A percentile compares a stretch with the other conserved stretches of the same genome.
These are phyloP conservation scores for Senna siamea DNA, from an alignment of 306 rosid species.

Conservation along the genomic window DNA sequence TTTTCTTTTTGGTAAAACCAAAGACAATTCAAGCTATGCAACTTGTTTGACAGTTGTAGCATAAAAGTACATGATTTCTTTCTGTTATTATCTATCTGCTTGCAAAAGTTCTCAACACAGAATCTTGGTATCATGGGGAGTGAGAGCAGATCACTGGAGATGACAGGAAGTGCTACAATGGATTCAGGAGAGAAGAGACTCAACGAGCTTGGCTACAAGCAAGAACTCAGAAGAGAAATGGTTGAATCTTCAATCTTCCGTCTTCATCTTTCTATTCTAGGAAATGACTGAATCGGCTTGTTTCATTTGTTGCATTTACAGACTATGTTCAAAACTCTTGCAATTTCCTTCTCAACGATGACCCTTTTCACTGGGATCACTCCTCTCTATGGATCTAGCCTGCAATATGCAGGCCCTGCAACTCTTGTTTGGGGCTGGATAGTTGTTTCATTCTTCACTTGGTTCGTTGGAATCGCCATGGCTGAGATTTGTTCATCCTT, in stretches of 20 bases:
- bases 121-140: slow-evolving; percentile 35
- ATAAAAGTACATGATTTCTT: no score
- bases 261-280: no score
- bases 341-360: slow-evolving; percentile 90
- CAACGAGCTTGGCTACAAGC: slow-evolving; percentile 88
- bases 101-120: slow-evolving; percentile 5
- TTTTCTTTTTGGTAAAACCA: not conserved
- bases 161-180: slow-evolving; percentile 41
- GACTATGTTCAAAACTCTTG: slow-evolving; percentile 88
- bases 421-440: slow-evolving; percentile 92
- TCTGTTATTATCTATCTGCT: no score
- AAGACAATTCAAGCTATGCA: slow-evolving; percentile 31
- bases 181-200: slow-evolving; percentile 84
- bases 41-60: slow-evolving; percentile 24
- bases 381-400: slow-evolving; percentile 84
- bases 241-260: slow-evolving; percentile 29
- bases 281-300: not conserved
- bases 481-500: slow-evolving; percentile 94
- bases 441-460: slow-evolving; percentile 82
- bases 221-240: slow-evolving; percentile 87
- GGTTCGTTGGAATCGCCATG: slow-evolving; percentile 90
- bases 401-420: slow-evolving; percentile 86
- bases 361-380: slow-evolving; percentile 96
- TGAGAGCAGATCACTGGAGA: slow-evolving; percentile 25
- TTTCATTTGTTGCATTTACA: slow-evolving; percentile 51